phyloP scores from a whole-genome alignment of 1,284 basidiomycete genomes.

The Nidula niveotomentosa region DNA sequence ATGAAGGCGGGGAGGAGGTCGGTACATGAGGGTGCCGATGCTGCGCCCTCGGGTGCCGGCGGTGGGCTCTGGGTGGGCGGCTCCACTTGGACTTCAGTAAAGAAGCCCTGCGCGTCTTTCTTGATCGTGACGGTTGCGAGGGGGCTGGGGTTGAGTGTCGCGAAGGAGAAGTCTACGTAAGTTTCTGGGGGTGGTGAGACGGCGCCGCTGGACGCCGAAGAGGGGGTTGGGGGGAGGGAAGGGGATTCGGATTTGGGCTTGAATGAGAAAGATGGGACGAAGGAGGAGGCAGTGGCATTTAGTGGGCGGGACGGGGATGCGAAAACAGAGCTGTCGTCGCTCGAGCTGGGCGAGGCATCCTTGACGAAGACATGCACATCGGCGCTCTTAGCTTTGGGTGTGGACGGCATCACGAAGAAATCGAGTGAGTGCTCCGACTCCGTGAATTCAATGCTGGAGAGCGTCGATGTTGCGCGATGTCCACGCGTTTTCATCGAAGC shows the following conservation, averaged over 20 bases:
- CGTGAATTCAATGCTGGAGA: slow-evolving; percentile 18
- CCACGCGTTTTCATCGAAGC: no score
- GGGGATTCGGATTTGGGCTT: slow-evolving; percentile 16
- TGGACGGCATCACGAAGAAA: slow-evolving; percentile 32
- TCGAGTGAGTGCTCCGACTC: slow-evolving; percentile 31
- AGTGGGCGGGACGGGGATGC: slow-evolving; percentile 30
- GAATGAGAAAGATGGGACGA: slow-evolving; percentile 32
- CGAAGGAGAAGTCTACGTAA: slow-evolving; percentile 32
- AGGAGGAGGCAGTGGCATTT: slow-evolving; percentile 41
- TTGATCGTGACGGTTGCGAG: slow-evolving; percentile 30
- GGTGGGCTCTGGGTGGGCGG: slow-evolving; percentile 11
- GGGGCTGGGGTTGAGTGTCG: slow-evolving; percentile 30
- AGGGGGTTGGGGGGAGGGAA: no score
- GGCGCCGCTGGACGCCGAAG: no score
- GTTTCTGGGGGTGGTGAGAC: no score
- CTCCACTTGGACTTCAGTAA: slow-evolving; percentile 30
- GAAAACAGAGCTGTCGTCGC: slow-evolving; percentile 14
- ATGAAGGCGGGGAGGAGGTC: slow-evolving; percentile 39
- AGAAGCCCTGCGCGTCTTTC: slow-evolving; percentile 43
- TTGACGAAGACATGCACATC: slow-evolving; percentile 28
- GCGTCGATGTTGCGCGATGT: slow-evolving; percentile 5
- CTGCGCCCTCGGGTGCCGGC: not conserved
- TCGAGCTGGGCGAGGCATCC: slow-evolving; percentile 22
- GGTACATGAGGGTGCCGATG: not conserved
- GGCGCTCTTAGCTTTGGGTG: slow-evolving; percentile 29